These are phyloP conservation scores for Diplotaxis tenuifolia DNA, from an alignment of 345 rosid genomes.

Conservation along the genomic window DNA sequence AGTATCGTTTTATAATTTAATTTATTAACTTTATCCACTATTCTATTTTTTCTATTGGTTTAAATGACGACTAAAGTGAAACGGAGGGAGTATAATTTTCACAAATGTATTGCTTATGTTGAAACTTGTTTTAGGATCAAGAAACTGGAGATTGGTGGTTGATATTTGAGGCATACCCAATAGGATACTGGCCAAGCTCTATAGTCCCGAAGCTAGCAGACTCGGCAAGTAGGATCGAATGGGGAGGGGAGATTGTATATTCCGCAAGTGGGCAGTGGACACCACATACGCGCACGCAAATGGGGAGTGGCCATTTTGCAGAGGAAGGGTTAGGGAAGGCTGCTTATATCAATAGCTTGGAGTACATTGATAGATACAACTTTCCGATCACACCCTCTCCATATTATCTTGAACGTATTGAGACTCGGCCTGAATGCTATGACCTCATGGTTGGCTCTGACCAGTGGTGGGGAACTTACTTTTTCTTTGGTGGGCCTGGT, in stretches of 20 bases:
- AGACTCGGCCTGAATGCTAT: conserved; percentile 26
- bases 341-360: conserved; percentile 50
- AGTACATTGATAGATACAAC: conserved; percentile 9
- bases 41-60: no score
- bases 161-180: conserved; percentile 37
- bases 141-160: conserved; percentile 64
- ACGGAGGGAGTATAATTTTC: no score
- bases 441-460: conserved; percentile 10
- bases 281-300: conserved; percentile 53
- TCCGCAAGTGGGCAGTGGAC: conserved; percentile 29
- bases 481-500: conserved; percentile 69
- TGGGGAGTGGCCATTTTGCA: conserved; percentile 66
- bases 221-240: conserved; percentile 42
- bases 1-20: no score
- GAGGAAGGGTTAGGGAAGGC: conserved; percentile 51
- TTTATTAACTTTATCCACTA: no score
- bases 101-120: neutral
- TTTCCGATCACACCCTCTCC: conserved; percentile 25
- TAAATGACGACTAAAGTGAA: no score
- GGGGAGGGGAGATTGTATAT: conserved; percentile 68
- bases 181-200: conserved; percentile 61
- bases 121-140: conserved; percentile 38
- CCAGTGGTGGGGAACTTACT: conserved; percentile 51
- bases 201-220: conserved; percentile 40
- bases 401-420: conserved; percentile 26